These are phyloP conservation scores for Eimeria praecox DNA, from an alignment of 169 alveolate genomes.

Conservation along the genomic window DNA sequence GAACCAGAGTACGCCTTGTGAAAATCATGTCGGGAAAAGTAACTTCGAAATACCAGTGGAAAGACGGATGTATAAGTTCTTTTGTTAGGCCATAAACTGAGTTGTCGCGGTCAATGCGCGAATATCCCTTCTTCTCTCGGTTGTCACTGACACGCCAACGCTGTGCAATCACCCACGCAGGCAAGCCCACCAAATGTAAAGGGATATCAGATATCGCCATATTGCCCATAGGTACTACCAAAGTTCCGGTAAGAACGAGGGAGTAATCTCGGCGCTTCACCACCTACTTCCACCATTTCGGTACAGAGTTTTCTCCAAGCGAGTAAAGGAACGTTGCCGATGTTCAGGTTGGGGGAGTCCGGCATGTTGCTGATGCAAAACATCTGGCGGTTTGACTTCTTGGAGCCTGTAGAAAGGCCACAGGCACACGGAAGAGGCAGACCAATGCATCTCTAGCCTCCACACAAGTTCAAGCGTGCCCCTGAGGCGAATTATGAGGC, in stretches of 20 bases:
- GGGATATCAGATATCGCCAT: background rate
- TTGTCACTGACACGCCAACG: slow-evolving; percentile 86
- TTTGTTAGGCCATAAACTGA: slow-evolving; percentile 87
- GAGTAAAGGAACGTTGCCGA: slow-evolving; percentile 88
- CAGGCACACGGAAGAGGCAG: background rate
- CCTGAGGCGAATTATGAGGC: background rate
- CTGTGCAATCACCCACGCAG: slow-evolving; percentile 13
- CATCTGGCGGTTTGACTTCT: slow-evolving; percentile 82
- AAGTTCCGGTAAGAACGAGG: slow-evolving; percentile 83
- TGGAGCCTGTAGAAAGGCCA: slow-evolving; percentile 37
- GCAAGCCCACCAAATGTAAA: background rate
- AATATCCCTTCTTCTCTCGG: slow-evolving; percentile 87
- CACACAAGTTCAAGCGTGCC: background rate
- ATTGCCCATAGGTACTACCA: slow-evolving; percentile 13
- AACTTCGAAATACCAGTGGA: slow-evolving; percentile 84
- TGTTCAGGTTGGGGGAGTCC: slow-evolving; percentile 86
- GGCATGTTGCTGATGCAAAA: slow-evolving; percentile 89
- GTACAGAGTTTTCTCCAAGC: slow-evolving; percentile 89
- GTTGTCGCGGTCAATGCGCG: slow-evolving; percentile 87
- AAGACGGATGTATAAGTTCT: slow-evolving; percentile 88
- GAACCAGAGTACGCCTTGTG: background rate
- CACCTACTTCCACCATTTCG: slow-evolving; percentile 85
- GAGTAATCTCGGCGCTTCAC: slow-evolving; percentile 7
- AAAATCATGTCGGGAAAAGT: background rate
- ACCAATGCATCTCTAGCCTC: background rate